Evolutionary conservation across 495 filamentous ascomycete genomes (phyloP), one percentile per base, ranked within the genome.

Genomic region (Halenospora varia): DNA sequence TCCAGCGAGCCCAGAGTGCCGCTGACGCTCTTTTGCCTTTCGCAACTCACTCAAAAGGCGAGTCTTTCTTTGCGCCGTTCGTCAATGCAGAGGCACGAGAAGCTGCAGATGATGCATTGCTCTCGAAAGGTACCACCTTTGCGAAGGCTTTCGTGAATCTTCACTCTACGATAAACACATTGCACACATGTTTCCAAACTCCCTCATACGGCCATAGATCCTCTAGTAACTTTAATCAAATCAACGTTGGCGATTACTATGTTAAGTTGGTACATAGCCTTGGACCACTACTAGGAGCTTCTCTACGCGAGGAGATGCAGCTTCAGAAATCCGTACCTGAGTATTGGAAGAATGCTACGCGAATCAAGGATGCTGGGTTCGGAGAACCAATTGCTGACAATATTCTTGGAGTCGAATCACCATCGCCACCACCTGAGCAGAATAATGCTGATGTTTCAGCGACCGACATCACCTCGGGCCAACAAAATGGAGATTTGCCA

Each of bases 181-280:
- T 96, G 2, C 83, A 84, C 48, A 80, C 88, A 48, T 81, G 86
- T 53, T 94, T 91, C 64, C 84, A 86, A 17, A 69, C 76, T 52
- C 80, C 84, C 10, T 86, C 81, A 71, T 61, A 39, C 25, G 61
- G 59, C 51, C 89, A 47, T 67, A 66, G 39, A 57, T 68, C 10
- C 59, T 71, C 23, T 13, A 50, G 48, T 15, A 83, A 75, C 62
- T 96, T 83, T 77, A 75, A 77, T 53, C 82, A 83, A 48, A 81
- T 94, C 57, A 92, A 92, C 61, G 76, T 95, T 42, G 85, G 85
- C 20, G 92, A 97, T 69, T 83, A 86, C 57, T 96, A 94, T 67
- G 72, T 76, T 39, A 68, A 74, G 20, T 73, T 96, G 18, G 77
- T 93, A 44, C 77, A 81, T 46, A 81, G 81, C 26, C 78, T 97